These are phyloP conservation scores for Corchorus olitorius DNA, from an alignment of 345 rosid genomes.

Conservation along the genomic window DNA sequence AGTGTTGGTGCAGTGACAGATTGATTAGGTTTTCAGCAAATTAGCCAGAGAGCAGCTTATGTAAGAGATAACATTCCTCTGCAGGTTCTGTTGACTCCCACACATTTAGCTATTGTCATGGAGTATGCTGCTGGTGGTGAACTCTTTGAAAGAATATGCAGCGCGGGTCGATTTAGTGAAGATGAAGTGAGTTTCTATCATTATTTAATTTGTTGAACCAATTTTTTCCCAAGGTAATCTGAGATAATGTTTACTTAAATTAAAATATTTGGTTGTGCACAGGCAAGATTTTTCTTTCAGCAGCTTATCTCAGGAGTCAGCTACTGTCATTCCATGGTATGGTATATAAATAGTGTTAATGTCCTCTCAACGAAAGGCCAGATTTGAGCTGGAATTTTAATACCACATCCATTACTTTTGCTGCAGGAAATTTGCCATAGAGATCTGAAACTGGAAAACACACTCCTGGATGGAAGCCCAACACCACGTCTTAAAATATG, in stretches of 20 bases:
- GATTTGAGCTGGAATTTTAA: no score
- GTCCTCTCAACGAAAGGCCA: no score
- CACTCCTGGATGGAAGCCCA: conserved; percentile 64
- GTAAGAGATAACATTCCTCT: conserved; percentile 4
- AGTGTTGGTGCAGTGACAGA: no score
- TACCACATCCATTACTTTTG: conserved; percentile 9
- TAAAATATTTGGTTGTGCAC: not conserved
- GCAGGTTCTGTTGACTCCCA: conserved; percentile 76
- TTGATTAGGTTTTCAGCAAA: no score
- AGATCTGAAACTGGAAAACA: conserved; percentile 63
- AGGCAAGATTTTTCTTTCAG: conserved; percentile 90
- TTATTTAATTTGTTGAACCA: not conserved
- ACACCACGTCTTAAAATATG: conserved; percentile 63
- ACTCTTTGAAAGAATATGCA: conserved; percentile 75
- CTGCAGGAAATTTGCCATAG: conserved; percentile 64
- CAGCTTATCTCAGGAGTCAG: conserved; percentile 92
- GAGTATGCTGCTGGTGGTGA: conserved; percentile 95
- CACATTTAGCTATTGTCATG: conserved; percentile 81
- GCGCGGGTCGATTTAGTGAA: conserved; percentile 89
- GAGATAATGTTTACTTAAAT: not conserved
- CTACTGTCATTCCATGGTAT: conserved; percentile 87
- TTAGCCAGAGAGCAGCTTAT: no score
- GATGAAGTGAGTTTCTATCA: conserved; percentile 59
- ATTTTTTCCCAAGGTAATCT: not conserved
- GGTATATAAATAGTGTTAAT: not conserved